Base-by-base conservation (phyloP, 176 grass and related monocot species). In the Ensete ventricosum region DNA sequence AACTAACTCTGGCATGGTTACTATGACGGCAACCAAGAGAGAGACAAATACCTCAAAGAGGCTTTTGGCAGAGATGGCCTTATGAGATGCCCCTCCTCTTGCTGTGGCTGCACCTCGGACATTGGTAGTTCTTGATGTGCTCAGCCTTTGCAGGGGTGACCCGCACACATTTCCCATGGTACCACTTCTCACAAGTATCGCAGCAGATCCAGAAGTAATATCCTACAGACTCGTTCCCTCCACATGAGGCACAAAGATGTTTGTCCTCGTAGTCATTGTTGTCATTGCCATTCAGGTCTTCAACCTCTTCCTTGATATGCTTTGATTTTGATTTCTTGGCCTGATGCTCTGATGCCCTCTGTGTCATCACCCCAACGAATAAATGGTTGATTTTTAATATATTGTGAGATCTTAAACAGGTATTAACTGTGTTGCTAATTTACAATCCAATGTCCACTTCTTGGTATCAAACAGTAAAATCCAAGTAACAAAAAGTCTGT, bases 181-280 rank as follows among this genome's bases (percentile, higher is more conserved):
- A 85, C 83, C 83, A 85, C 14, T 79, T 74, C 78, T 85, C 83
- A 55, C 83, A 85, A 13, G 77, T 10, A 29, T 85, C 83, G 20
- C 83, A 85, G 54, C 78, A 85, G 70, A 85, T 85, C 83, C 83
- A 85, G 26, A 85, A 85, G 57, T 85, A 74, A 20, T 85, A 79
- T 8, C 50, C 55, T 14, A 74, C 83, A 11, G 81, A 85, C 27
- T 34, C 29, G 0, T 80, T 85, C 13, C 75, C 80, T 69, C 83
- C 79, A 14, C 83, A 85, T 55, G 79, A 75, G 1, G 78, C 79
- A 10, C 83, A 85, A 3, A 85, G 64, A 43, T 79, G 26, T 12
- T 65, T 23, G 12, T 65, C 62, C 26, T 65, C 62, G 9, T 65
- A 23, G 9, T 65, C 72, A 55, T 62, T 80, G 20, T 79, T 34